Evolutionary conservation across 495 filamentous ascomycete genomes (phyloP).

Genomic region (Copromyces sp.): DNA sequence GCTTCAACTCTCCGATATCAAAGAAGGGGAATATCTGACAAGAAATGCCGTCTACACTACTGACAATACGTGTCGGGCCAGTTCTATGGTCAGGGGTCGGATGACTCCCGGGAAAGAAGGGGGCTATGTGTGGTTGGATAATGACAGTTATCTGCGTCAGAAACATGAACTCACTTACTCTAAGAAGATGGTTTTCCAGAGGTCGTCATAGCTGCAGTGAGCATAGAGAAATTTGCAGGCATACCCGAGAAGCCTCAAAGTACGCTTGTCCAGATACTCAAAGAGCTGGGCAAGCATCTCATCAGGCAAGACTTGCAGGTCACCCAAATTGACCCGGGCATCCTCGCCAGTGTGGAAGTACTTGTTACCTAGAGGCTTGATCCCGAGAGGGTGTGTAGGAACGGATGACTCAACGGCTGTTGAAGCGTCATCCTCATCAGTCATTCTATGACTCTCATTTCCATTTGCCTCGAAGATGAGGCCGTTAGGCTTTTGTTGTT

Average conservation of each 20-base stretch:
- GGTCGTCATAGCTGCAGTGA: conserved; percentile 72
- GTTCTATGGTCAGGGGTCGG: background rate
- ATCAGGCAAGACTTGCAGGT: conserved; percentile 60
- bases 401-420: conserved; percentile 32
- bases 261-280: conserved; percentile 57
- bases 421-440: conserved; percentile 5
- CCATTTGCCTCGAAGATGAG: conserved; percentile 6
- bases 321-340: conserved; percentile 54
- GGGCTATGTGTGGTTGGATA: background rate
- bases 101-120: background rate
- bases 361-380: conserved; percentile 85
- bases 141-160: background rate
- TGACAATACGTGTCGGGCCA: background rate
- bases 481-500: conserved; percentile 2
- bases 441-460: conserved; percentile 10
- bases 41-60: background rate
- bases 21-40: background rate
- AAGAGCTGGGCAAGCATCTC: conserved; percentile 69
- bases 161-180: conserved; percentile 51
- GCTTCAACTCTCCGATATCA: background rate
- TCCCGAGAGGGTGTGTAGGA: conserved; percentile 69
- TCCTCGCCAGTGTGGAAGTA: conserved; percentile 52
- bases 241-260: conserved; percentile 57
- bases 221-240: conserved; percentile 88
- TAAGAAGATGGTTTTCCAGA: conserved; percentile 83